Evolutionary conservation across 1,284 basidiomycete species (phyloP).

Genomic region (Puccinia novopanici): DNA sequence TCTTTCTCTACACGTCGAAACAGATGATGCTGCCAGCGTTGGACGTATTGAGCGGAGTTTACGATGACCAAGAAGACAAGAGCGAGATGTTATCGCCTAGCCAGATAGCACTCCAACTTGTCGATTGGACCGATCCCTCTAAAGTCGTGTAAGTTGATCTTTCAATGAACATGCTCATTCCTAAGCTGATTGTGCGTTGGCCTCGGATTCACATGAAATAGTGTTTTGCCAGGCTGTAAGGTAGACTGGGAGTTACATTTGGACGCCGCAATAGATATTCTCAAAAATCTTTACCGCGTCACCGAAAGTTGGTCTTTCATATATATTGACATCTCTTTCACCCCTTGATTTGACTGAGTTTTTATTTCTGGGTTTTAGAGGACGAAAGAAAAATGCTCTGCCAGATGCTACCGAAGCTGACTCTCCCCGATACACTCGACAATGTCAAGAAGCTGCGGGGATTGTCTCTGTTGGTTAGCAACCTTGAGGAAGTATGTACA

Average conservation of each 20-base stretch:
- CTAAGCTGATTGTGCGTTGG: neutral
- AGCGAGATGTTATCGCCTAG: constrained; percentile 72
- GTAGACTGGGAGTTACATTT: constrained; percentile 65
- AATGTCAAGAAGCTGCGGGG: constrained; percentile 66
- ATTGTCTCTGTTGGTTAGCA: constrained; percentile 67
- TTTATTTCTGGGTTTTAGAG: constrained; percentile 61
- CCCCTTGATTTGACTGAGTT: constrained; percentile 55
- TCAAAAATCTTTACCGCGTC: constrained; percentile 65
- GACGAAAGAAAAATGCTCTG: constrained; percentile 79
- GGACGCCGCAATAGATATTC: constrained; percentile 74
- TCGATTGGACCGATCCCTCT: constrained; percentile 90
- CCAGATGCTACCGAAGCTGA: constrained; percentile 75
- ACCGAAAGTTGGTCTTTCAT: constrained; percentile 60
- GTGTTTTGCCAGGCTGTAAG: constrained; percentile 56
- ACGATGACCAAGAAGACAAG: constrained; percentile 76
- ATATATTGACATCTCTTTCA: constrained; percentile 56
- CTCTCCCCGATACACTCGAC: constrained; percentile 71
- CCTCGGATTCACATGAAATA: constrained; percentile 1
- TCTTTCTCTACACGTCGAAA: constrained; percentile 10
- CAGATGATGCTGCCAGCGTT: constrained; percentile 70
- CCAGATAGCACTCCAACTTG: constrained; percentile 79
- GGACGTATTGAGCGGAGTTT: constrained; percentile 69
- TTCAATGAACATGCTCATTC: neutral
- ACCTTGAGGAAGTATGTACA: constrained; percentile 67
- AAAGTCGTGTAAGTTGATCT: constrained; percentile 70